A percentile compares a stretch with the other conserved stretches of the same genome.
These are phyloP conservation scores for Nemania sp. DNA, from an alignment of 2,329 filamentous ascomycete species.

Conservation along the genomic window DNA sequence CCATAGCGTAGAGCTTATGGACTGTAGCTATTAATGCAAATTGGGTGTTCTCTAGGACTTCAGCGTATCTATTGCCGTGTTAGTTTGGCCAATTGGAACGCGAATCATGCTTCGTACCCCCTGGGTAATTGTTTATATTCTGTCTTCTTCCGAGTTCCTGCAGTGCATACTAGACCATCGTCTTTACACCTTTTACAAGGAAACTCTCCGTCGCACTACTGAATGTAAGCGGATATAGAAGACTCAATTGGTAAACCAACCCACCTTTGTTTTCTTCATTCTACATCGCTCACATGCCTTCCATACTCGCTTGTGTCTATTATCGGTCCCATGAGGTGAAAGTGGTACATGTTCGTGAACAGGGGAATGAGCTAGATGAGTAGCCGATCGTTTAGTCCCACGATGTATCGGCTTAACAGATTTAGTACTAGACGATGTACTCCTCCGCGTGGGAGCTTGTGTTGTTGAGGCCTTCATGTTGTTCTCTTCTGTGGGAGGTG, in stretches of 20 bases:
- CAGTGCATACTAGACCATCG: conserved; percentile 72
- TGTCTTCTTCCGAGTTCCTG: conserved; percentile 74
- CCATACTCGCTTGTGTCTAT: conserved; percentile 73
- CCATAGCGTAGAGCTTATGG: conserved; percentile 74
- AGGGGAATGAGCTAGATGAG: conserved; percentile 53
- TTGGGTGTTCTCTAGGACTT: conserved; percentile 74
- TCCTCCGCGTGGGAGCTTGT: conserved; percentile 43
- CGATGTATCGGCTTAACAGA: conserved; percentile 64
- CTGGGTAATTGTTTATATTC: conserved; percentile 74
- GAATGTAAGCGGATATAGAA: conserved; percentile 35
- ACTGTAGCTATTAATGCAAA: conserved; percentile 73
- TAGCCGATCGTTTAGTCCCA: conserved; percentile 63
- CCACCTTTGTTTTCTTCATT: conserved; percentile 78
- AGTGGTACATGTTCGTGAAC: conserved; percentile 56
- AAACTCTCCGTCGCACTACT: conserved; percentile 72
- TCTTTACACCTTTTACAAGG: conserved; percentile 76
- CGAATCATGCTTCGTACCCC: conserved; percentile 59
- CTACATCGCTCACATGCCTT: conserved; percentile 75
- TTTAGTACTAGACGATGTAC: conserved; percentile 57
- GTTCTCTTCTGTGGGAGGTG: conserved; percentile 61
- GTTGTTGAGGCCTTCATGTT: conserved; percentile 44
- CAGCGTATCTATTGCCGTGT: conserved; percentile 64
- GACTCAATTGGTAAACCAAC: conserved; percentile 25
- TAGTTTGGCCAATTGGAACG: conserved; percentile 8
- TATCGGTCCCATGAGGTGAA: conserved; percentile 59